These are phyloP conservation scores for Mycena floridula DNA, from an alignment of 768 basidiomycete genomes.

Conservation along the genomic window DNA sequence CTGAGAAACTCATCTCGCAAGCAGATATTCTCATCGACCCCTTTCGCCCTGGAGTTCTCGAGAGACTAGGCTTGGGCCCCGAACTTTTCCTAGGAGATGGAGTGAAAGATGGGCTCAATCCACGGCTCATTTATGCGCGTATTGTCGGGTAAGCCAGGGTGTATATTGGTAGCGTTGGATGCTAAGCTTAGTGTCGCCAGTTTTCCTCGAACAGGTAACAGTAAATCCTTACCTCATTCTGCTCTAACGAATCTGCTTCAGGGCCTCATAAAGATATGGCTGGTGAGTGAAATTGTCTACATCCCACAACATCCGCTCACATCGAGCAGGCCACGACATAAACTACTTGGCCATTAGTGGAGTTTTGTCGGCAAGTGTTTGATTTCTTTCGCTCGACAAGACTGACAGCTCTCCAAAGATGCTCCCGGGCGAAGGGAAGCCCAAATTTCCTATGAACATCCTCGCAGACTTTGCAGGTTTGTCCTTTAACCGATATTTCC, in stretches of 20 bases:
- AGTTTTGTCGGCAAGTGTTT: slow-evolving; percentile 48
- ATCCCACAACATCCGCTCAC: not conserved
- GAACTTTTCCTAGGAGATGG: slow-evolving; percentile 59
- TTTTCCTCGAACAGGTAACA: slow-evolving; percentile 54
- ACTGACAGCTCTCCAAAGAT: slow-evolving; percentile 33
- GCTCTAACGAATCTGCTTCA: slow-evolving; percentile 16
- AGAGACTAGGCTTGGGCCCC: slow-evolving; percentile 71
- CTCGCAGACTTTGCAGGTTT: slow-evolving; percentile 74
- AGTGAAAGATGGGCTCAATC: slow-evolving; percentile 52
- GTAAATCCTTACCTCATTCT: not conserved
- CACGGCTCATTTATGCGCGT: slow-evolving; percentile 65
- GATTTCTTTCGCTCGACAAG: not conserved
- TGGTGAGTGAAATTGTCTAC: slow-evolving; percentile 32
- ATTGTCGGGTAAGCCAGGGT: slow-evolving; percentile 71
- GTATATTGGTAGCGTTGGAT: not conserved
- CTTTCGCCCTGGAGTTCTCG: slow-evolving; percentile 79
- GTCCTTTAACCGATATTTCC: no score
- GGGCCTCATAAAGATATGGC: slow-evolving; percentile 75
- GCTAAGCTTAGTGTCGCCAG: slow-evolving; percentile 21
- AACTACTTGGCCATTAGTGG: slow-evolving; percentile 83
- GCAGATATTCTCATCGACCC: slow-evolving; percentile 85
- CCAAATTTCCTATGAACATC: slow-evolving; percentile 67
- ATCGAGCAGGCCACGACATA: slow-evolving; percentile 64
- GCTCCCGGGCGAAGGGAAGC: slow-evolving; percentile 63
- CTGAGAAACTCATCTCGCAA: slow-evolving; percentile 50